Evolutionary conservation across 352 stramenopile genomes (phyloP).

Genomic region (Phytophthora rubi): DNA sequence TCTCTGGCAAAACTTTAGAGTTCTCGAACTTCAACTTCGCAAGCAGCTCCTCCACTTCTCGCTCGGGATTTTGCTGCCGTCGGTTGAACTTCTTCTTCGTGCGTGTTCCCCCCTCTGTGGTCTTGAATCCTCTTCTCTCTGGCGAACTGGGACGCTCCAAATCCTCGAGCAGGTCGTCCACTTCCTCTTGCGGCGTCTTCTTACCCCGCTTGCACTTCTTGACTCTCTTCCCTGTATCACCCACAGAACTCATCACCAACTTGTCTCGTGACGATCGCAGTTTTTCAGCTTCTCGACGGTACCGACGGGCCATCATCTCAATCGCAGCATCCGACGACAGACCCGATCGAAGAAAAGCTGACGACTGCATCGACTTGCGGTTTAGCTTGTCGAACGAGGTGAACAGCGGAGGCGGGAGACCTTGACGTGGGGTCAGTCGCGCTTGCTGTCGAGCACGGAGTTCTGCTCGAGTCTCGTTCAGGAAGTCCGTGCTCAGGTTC

Average conservation of each 20-base stretch:
- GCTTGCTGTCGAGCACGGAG: slow-evolving; percentile 40
- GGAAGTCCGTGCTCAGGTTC: slow-evolving; percentile 55
- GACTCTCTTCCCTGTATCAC: not conserved
- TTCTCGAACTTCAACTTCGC: not conserved
- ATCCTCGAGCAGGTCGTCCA: not conserved
- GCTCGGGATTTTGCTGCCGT: not conserved
- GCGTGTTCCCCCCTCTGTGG: not conserved
- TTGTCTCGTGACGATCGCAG: slow-evolving; percentile 33
- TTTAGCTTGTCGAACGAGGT: slow-evolving; percentile 38
- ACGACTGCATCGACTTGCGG: slow-evolving; percentile 39
- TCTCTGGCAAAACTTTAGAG: not conserved
- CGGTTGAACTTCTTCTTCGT: not conserved
- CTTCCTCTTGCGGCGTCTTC: not conserved
- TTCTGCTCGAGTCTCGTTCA: slow-evolving; percentile 42
- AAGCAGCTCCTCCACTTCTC: not conserved
- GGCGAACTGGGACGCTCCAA: not conserved
- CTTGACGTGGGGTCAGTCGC: slow-evolving; percentile 41
- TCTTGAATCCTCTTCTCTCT: not conserved
- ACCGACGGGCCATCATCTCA: slow-evolving; percentile 44
- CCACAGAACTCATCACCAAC: not conserved
- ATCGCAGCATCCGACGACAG: slow-evolving; percentile 31
- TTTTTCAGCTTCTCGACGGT: slow-evolving; percentile 41
- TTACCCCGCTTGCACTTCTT: not conserved
- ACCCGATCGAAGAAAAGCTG: slow-evolving; percentile 43
- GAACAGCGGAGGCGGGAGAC: slow-evolving; percentile 34